Percentiles rank a stretch among this genome's conserved stretches.
Evolutionary conservation across 495 filamentous ascomycete genomes (phyloP).

Genomic region (Aspergillus indologenus): DNA sequence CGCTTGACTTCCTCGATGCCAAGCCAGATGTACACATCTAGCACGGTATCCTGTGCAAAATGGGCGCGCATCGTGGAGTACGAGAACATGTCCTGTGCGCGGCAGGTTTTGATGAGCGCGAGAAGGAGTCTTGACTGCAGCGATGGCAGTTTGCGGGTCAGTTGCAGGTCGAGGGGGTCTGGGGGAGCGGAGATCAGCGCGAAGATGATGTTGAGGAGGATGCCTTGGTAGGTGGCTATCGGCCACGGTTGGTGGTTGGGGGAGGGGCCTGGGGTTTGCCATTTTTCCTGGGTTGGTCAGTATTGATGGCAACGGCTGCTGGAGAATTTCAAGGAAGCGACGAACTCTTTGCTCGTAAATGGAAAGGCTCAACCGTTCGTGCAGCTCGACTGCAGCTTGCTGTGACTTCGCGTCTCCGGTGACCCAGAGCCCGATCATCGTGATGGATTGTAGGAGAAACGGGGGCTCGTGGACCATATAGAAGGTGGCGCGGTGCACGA

Average conservation of each 20-base stretch:
- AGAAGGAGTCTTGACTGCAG: not conserved
- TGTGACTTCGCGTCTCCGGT: not conserved
- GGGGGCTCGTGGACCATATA: slow-evolving; percentile 17
- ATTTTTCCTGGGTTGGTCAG: not conserved
- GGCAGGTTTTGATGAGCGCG: not conserved
- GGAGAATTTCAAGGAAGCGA: not conserved
- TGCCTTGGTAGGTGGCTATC: slow-evolving; percentile 21
- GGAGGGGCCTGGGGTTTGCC: not conserved
- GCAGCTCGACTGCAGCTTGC: not conserved
- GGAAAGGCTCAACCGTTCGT: not conserved
- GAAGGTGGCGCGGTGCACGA: slow-evolving; percentile 16
- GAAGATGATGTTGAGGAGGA: slow-evolving; percentile 19
- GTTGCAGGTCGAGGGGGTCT: not conserved
- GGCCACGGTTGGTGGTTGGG: slow-evolving; percentile 7
- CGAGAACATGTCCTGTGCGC: not conserved
- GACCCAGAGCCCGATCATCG: not conserved
- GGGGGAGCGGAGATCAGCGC: slow-evolving; percentile 1
- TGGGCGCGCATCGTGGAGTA: not conserved
- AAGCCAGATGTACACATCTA: slow-evolving; percentile 9
- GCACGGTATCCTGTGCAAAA: not conserved
- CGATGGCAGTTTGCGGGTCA: not conserved
- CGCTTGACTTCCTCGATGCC: slow-evolving; percentile 17
- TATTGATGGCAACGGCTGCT: no score
- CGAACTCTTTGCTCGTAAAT: not conserved
- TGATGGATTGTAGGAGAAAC: slow-evolving; percentile 2